Evolutionary conservation across 2,329 filamentous ascomycete genomes (phyloP), one percentile per base, ranked within the genome.

Genomic region (Verticillium nonalfalfae): DNA sequence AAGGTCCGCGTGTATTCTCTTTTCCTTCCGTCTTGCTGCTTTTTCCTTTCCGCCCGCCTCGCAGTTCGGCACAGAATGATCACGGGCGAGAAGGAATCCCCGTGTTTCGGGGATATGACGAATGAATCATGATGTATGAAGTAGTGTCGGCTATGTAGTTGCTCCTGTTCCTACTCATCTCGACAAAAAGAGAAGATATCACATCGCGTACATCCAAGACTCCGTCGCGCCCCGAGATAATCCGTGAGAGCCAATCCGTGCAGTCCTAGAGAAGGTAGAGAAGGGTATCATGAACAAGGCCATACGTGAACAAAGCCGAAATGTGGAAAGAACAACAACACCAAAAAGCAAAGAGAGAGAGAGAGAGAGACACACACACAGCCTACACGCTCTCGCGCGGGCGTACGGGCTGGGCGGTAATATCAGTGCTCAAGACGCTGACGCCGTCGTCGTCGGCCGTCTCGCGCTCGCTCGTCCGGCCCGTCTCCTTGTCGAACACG

Each of bases 321-420:
- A 26, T 26, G 26, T 26, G 26, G 3, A 26, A 26, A 26, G 26
- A 26, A 26, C 2, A 3, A 26, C 3, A 26, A 26, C 26, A 26
- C 26, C 26, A 26, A 26, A 26, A 2, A 26, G 26, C 26, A 26
- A 3, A 26, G 26, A 26, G 26, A 26, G 26, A 26, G 26, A 26
- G 26, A 26, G 26, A 26, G 26, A 26, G 26, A 26, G 26, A 26
- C 7, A 13, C n/a, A 10, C 55, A 36, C 31, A 14, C 3, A 14
- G 18, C 63, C 62, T 56, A 81, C 31, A 81, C 70, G 34, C 68
- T 72, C 66, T 81, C 78, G 6, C 68, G 69, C 3, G 73, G 74
- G 39, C 73, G 71, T 3, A 79, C 77, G 0, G 77, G 77, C 0
- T 66, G 21, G 2, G 21, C 21, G 7, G 38, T 40, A 26, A 59